Percentiles rank a stretch among this genome's conserved stretches.
phyloP scores from a whole-genome alignment of 768 basidiomycete genomes.

The Serendipita sp. region DNA sequence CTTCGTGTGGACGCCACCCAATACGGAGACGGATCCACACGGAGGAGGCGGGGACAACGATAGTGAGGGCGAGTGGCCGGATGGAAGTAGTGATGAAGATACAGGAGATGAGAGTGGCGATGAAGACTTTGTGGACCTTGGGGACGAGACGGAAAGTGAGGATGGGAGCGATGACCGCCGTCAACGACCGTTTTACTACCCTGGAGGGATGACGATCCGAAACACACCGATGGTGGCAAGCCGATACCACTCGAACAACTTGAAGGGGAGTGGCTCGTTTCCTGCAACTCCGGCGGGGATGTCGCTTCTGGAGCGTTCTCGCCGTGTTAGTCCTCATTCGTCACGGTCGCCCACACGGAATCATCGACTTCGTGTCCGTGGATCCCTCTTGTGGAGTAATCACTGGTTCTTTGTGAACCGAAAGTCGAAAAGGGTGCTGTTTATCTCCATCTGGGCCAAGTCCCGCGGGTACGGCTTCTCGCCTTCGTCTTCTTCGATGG shows the following conservation, averaged over 20 bases:
- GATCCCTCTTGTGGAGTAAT: conserved; percentile 84
- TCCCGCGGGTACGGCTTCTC: conserved; percentile 23
- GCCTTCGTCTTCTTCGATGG: conserved; percentile 13
- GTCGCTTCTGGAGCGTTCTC: neutral
- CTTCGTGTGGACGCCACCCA: conserved; percentile 80
- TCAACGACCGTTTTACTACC: neutral
- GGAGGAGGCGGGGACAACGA: conserved; percentile 67
- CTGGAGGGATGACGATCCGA: neutral
- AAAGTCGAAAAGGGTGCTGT: conserved; percentile 81
- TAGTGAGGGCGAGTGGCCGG: conserved; percentile 8
- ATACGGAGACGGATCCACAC: conserved; percentile 83
- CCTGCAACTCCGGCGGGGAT: neutral
- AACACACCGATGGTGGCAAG: neutral
- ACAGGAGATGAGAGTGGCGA: conserved; percentile 7
- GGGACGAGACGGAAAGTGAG: neutral
- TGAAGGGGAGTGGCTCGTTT: neutral
- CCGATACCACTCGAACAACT: no score
- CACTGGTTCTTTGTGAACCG: conserved; percentile 96
- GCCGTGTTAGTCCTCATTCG: neutral
- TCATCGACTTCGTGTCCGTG: conserved; percentile 30
- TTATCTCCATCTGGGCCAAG: conserved; percentile 78
- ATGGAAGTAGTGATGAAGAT: conserved; percentile 12
- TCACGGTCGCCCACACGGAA: neutral
- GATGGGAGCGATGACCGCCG: neutral
- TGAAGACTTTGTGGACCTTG: conserved; percentile 7